Evolutionary conservation across 2,329 filamentous ascomycete genomes (phyloP), one percentile per base, ranked within the genome.

Genomic region (Alternaria rosae): DNA sequence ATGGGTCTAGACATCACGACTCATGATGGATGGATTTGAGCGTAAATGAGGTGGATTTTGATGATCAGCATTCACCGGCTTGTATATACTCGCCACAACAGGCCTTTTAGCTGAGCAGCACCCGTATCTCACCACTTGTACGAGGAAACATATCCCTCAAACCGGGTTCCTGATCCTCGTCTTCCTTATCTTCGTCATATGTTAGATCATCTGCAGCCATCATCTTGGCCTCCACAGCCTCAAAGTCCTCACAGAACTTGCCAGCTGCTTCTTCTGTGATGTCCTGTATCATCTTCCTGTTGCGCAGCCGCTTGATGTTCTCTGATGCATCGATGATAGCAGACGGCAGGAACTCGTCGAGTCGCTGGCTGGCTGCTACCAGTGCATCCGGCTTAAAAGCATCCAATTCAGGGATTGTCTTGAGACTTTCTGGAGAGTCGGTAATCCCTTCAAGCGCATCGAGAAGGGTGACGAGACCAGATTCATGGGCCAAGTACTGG

Each of bases 311-410:
- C 66, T 90, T 90, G 25, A 98, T 79, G 62, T 93, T 92, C 53
- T 95, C 91, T 70, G 92, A 89, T 3, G 94, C 94, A 76, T 99
- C 95, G 84, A 97, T 94, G 28, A 97, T 85, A 3, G 94, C 95
- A 1, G 93, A 96, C 0, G 95, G 94, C 23, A 99, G 83, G 80
- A 98, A 99, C 63, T 93, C 89, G 74, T 99, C 95, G 7, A 99
- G 84, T 42, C 85, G 86, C 71, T 94, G 92, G 70, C 92, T 92
- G 3, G 90, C 89, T 52, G 84, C 81, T 1, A 86, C 81, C n/a
- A 98, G 83, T 0, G 85, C 79, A 6, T 85, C 80, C 0, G 87
- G 85, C 61, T 89, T 85, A 73, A 92, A 87, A 5, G 85, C 80
- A 0, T 85, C 82, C 2, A 91, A 82, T 1, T 75, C 74, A 1